A percentile compares a stretch with the other conserved stretches of the same genome.
Conservation (phyloP, 2,329 filamentous ascomycete species). For the Diaporthe sp. region DNA sequence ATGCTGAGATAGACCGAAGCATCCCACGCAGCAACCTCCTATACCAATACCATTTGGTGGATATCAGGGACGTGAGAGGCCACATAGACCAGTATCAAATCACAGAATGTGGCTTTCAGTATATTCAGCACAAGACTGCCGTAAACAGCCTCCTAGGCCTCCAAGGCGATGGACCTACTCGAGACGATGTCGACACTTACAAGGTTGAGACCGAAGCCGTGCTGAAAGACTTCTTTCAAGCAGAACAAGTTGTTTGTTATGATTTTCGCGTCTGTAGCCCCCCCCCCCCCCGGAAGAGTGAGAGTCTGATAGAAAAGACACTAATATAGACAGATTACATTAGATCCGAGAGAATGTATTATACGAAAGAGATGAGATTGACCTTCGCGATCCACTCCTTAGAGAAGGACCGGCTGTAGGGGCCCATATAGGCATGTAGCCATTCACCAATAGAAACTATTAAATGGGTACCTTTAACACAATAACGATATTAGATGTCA, state of each 20-base stretch:
- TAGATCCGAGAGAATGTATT: background rate
- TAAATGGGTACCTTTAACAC: too few species aligned
- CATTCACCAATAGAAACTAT: background rate
- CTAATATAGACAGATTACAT: background rate
- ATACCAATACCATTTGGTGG: background rate
- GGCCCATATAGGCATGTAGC: background rate
- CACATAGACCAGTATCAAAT: background rate
- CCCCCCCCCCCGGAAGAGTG: background rate
- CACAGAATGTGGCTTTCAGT: background rate
- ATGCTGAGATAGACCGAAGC: background rate
- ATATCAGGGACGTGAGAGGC: background rate
- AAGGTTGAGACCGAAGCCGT: background rate
- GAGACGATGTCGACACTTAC: background rate
- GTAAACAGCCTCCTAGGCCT: background rate
- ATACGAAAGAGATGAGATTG: background rate
- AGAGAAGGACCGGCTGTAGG: background rate
- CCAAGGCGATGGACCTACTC: background rate
- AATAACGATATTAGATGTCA: background rate
- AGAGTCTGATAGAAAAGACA: background rate
- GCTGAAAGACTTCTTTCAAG: background rate
- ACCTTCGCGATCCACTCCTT: background rate
- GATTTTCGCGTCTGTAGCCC: background rate
- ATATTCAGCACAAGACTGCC: background rate
- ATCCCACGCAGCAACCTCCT: background rate
- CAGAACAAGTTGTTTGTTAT: background rate